Base-by-base conservation (phyloP, 495 filamentous ascomycete species). In the Penicillium desertorum region DNA sequence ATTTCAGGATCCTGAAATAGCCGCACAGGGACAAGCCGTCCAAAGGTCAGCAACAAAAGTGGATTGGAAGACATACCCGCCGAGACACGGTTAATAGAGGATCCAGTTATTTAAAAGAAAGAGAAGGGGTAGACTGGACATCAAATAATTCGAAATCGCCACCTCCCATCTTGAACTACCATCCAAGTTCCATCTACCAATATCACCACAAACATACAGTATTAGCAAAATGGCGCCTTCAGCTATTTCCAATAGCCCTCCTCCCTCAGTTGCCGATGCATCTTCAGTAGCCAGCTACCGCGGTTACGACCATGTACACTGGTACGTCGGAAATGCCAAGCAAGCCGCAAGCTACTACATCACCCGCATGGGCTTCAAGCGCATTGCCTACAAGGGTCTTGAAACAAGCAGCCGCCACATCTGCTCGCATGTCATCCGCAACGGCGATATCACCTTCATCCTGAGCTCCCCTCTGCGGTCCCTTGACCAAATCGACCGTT, bases 261-360 rank as follows among this genome's bases (percentile, higher is more conserved):
- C 74, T 48, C 71, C 76, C 51, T 60, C 62, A 8, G 34, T 41
- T 22, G 67, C 68, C 54, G 62, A 62, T 12, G 42, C 63, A 22
- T 62, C 62, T 36, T 64, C 61, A 17, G 51, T 76, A 19, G 64
- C 82, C 54, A 82, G 81, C 66, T 94, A 92, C 74, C 81, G 81
- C 23, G 91, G 90, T 68, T 96, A 96, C 65, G 88, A 94, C 75
- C 88, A 95, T 67, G 79, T 95, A 45, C 87, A 88, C 64, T 96
- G 91, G 91, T 96, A 89, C 70, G 92, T 97, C 6, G 91, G 91
- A 63, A 97, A 97, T 72, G 92, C 92, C 63, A 96, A 96, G 75
- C 91, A 96, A 80, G 89, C 89, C 0, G 91, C 90, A 42, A 80
- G 84, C 48, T 96, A 87, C 78, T 96, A 94, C 75, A 87, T 87